These are phyloP conservation scores for Rhodamnia rubescens DNA, from an alignment of 345 rosid genomes.

Conservation along the genomic window DNA sequence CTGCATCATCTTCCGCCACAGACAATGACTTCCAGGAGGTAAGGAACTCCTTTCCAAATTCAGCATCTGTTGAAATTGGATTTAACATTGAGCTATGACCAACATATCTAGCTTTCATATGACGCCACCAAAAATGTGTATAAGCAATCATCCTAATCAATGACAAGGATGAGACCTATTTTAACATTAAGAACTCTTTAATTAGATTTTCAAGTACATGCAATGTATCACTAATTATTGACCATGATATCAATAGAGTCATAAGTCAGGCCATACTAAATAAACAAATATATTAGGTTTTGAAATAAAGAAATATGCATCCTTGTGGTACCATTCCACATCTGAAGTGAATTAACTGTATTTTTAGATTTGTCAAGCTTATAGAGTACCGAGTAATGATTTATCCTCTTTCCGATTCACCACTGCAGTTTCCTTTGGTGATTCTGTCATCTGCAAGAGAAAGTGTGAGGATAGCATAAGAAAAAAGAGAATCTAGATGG, in stretches of 20 bases:
- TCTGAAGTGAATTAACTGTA: neutral
- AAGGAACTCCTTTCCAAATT: constrained; percentile 62
- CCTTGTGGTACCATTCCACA: neutral
- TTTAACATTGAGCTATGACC: neutral
- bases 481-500: neutral
- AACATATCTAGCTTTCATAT: neutral
- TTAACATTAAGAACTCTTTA: neutral
- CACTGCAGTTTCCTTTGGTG: constrained; percentile 20
- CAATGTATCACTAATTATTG: neutral
- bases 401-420: constrained; percentile 22
- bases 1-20: constrained; percentile 37
- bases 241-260: neutral
- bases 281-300: neutral
- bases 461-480: neutral
- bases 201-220: neutral
- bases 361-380: neutral
- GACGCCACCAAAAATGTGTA: neutral
- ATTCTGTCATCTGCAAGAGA: constrained; percentile 25
- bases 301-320: neutral
- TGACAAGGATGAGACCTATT: neutral
- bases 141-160: neutral
- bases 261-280: neutral
- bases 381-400: constrained; percentile 29
- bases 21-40: constrained; percentile 56
- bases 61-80: constrained; percentile 42